Evolutionary conservation across 139 green algal genomes (phyloP).

Genomic region (Picochlorum costavermella): DNA sequence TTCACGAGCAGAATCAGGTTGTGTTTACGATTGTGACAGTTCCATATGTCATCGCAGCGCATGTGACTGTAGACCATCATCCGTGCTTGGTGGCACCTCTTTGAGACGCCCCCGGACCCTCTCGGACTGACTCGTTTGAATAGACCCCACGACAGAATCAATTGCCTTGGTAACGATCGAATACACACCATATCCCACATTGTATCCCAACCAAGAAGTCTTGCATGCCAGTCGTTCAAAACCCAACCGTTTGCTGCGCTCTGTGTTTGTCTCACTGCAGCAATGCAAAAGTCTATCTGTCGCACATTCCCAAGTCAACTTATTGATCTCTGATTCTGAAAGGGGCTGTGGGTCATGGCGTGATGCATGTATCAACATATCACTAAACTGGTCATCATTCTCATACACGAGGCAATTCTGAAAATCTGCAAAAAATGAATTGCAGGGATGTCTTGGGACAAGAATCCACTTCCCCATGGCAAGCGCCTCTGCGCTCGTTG

Average conservation of each 20-base stretch:
- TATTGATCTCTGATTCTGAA: constrained; percentile 50
- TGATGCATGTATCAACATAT: constrained; percentile 47
- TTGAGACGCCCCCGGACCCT: background rate
- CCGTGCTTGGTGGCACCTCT: too few species aligned
- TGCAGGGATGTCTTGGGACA: constrained; percentile 78
- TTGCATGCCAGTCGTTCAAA: constrained; percentile 6
- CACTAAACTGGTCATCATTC: constrained; percentile 67
- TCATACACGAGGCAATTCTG: constrained; percentile 79
- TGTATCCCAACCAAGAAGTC: constrained; percentile 10
- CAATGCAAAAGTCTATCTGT: constrained; percentile 43
- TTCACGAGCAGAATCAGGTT: background rate
- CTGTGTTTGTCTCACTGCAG: background rate
- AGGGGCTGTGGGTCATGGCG: constrained; percentile 51
- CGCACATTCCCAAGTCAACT: constrained; percentile 80
- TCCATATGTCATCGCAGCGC: background rate
- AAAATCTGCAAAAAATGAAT: constrained; percentile 84
- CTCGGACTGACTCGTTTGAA: background rate
- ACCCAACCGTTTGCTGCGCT: background rate
- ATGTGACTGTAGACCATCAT: background rate
- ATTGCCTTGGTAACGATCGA: background rate
- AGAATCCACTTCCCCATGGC: constrained; percentile 94
- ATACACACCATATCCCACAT: constrained; percentile 1
- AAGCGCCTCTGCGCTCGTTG: constrained; percentile 88
- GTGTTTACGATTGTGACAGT: background rate
- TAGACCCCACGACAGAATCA: background rate